Base-by-base conservation (phyloP, 2,329 filamentous ascomycete genomes). In the Capronia americana region DNA sequence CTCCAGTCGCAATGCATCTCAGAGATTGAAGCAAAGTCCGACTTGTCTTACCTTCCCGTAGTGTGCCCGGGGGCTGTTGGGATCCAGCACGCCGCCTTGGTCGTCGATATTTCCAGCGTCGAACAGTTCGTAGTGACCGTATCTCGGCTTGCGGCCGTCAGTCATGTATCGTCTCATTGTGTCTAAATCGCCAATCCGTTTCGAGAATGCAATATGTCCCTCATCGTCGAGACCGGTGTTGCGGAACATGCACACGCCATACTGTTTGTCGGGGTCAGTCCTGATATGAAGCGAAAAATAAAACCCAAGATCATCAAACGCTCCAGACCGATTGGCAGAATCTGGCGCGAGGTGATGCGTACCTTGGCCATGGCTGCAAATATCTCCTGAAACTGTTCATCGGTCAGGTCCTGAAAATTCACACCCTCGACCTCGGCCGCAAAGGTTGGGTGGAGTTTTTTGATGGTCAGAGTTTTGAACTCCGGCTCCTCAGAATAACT, bases 81-180 rank as follows among this genome's bases (percentile, higher is more conserved):
- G 72, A 32, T 79, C 75, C 17, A 84, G 75, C 2, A 83, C 70
- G 0, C 75, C 74, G 57, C 80, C 81, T 51, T 85, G 78, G 1
- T 78, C 77, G 61, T 85, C 80, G 14, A 87, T 75, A 73, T 88
- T 88, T 57, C 83, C 79, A 0, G 84, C 84, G 69, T 88, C 86
- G 73, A 87, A 87, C 0, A 88, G 79, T 72, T 87, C 82, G 53
- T 79, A 76, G 69, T 82, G 78, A 2, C 74, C 71, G 66, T 84
- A 81, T 20, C 84, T 81, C 63, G 80, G 77, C 68, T 79, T 78
- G 54, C 82, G 79, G 12, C 81, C 83, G 26, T 66, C 78, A 1
- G 74, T 75, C n/a, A 82, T 76, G 74, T 84, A 87, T 0, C 81
- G 83, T 20, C 74, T 79, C 50, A 85, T 80, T 70, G 85, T 82